Conservation (phyloP, 345 rosid genomes). For the Ceriops tagal region DNA sequence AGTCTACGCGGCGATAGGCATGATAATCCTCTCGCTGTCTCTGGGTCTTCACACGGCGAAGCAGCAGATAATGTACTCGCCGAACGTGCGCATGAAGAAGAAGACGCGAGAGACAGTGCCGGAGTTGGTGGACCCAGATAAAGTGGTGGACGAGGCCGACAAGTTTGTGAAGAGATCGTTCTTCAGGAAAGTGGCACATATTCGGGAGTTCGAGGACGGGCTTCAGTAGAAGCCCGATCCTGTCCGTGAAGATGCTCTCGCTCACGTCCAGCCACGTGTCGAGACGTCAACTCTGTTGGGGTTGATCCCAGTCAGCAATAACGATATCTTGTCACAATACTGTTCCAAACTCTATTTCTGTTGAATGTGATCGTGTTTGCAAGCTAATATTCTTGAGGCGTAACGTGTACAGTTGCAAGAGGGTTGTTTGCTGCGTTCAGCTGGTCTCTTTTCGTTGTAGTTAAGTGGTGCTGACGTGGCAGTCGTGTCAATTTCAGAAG, state of each 20-base stretch:
- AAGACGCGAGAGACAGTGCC: conserved; percentile 64
- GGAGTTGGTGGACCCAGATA: conserved; percentile 69
- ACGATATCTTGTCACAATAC: too few relatives aligned
- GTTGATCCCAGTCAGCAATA: conserved; percentile 34
- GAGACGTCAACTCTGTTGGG: conserved; percentile 59
- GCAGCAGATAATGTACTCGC: conserved; percentile 57
- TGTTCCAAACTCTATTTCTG: too few relatives aligned
- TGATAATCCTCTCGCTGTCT: conserved; percentile 40
- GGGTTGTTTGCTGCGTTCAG: too few relatives aligned
- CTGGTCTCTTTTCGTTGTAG: too few relatives aligned
- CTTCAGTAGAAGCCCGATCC: conserved; percentile 24
- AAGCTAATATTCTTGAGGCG: too few relatives aligned
- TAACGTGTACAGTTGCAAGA: too few relatives aligned
- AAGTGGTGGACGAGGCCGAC: conserved; percentile 41
- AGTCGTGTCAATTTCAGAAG: too few relatives aligned
- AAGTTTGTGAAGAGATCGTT: conserved; percentile 47
- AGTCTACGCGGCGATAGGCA: conserved; percentile 41
- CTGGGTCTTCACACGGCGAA: conserved; percentile 57
- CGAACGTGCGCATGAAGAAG: conserved; percentile 61
- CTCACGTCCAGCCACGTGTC: conserved; percentile 28
- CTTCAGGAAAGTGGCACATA: conserved; percentile 70
- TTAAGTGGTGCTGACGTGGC: too few relatives aligned
- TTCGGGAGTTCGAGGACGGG: conserved; percentile 42
- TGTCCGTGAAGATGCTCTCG: conserved; percentile 36
- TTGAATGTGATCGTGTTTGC: too few relatives aligned